These are phyloP conservation scores for Torulaspora microellipsoides DNA, from an alignment of 805 yeast species.

Conservation along the genomic window DNA sequence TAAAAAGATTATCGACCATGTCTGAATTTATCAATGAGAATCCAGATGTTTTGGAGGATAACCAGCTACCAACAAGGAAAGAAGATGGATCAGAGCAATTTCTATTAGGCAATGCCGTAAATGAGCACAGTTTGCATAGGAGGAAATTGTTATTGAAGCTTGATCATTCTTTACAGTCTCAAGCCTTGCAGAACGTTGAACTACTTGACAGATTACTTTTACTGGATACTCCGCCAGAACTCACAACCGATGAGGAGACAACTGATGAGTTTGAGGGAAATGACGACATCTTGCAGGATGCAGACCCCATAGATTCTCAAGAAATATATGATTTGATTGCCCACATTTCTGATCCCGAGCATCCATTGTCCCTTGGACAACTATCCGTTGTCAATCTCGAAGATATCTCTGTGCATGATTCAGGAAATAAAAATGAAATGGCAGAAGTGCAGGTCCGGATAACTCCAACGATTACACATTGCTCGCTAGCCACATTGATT, in stretches of 20 bases:
- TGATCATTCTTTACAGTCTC: slow-evolving; percentile 24
- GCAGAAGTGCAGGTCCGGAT: slow-evolving; percentile 77
- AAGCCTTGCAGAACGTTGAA: slow-evolving; percentile 27
- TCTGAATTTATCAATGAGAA: slow-evolving; percentile 86
- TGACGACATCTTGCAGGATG: slow-evolving; percentile 34
- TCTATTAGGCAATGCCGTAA: slow-evolving; percentile 17
- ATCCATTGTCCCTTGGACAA: slow-evolving; percentile 91
- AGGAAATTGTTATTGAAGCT: slow-evolving; percentile 26
- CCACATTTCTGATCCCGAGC: slow-evolving; percentile 93
- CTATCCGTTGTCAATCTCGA: slow-evolving; percentile 83
- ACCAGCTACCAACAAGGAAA: slow-evolving; percentile 68
- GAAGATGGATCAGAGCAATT: slow-evolving; percentile 25
- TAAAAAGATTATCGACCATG: slow-evolving; percentile 39
- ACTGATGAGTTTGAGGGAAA: slow-evolving; percentile 23
- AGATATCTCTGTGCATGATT: slow-evolving; percentile 69
- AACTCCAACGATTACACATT: slow-evolving; percentile 97
- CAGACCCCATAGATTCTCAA: slow-evolving; percentile 75
- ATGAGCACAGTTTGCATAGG: slow-evolving; percentile 18
- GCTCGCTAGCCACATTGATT: slow-evolving; percentile 91
- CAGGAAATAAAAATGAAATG: slow-evolving; percentile 48
- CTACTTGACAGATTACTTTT: slow-evolving; percentile 26
- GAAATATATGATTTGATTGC: slow-evolving; percentile 86
- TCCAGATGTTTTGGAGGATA: slow-evolving; percentile 75
- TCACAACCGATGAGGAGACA: slow-evolving; percentile 20
- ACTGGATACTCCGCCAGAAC: slow-evolving; percentile 25